phyloP scores from a whole-genome alignment of 2,329 filamentous ascomycete genomes.

The Chaetomiaceae sp. region DNA sequence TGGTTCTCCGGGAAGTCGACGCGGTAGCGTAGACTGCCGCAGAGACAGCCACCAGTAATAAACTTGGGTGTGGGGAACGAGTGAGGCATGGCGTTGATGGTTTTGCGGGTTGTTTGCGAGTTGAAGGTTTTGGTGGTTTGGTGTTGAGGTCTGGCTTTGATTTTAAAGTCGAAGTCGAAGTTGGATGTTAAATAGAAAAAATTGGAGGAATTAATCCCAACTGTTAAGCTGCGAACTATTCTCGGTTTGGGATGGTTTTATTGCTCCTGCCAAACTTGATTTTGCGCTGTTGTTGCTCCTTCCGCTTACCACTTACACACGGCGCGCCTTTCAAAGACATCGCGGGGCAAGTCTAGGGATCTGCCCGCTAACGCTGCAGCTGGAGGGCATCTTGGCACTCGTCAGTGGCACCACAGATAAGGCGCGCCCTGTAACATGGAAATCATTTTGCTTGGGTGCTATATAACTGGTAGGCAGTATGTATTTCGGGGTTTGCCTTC shows the following conservation, averaged over 20 bases:
- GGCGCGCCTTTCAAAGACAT: not conserved
- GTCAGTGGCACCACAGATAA: not conserved
- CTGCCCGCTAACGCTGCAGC: not conserved
- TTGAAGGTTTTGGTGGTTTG: not conserved
- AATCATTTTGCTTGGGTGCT: not conserved
- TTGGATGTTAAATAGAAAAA: no score
- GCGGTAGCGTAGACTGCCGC: constrained; percentile 45
- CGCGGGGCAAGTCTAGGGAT: not conserved
- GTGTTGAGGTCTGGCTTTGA: no score
- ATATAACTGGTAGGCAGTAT: no score
- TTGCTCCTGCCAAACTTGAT: no score
- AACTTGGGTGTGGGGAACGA: constrained; percentile 32
- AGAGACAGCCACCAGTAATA: constrained; percentile 50
- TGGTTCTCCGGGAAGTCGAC: constrained; percentile 43
- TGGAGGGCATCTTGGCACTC: not conserved
- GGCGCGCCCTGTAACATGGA: not conserved
- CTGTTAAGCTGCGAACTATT: not conserved
- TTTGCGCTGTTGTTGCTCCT: not conserved
- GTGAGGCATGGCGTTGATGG: constrained; percentile 16
- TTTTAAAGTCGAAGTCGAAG: no score
- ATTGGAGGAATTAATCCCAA: not conserved
- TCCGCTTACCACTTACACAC: not conserved
- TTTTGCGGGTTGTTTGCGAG: not conserved
- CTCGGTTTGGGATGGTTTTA: no score
- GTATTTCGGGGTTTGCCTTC: no score